Conservation (phyloP, 352 stramenopile species). For the Pythium grandisporangium region DNA sequence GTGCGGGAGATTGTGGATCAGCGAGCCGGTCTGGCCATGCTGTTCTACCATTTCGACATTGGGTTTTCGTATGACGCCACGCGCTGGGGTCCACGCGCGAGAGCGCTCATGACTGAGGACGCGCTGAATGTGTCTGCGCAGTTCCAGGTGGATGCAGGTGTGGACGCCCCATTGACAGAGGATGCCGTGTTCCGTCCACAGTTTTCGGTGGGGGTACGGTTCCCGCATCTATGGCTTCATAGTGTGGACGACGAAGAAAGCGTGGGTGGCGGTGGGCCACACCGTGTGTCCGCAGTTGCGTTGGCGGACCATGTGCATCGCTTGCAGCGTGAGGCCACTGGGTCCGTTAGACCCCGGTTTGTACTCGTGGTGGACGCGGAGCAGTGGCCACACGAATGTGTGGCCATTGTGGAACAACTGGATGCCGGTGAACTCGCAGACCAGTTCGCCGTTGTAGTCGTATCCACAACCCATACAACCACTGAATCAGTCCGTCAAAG, state of each 20-base stretch:
- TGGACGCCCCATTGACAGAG: too few species aligned
- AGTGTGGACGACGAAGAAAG: neutral
- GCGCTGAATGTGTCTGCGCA: constrained; percentile 37
- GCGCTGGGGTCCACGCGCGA: constrained; percentile 28
- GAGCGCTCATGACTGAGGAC: constrained; percentile 51
- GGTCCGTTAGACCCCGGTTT: too few species aligned
- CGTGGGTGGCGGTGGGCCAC: too few species aligned
- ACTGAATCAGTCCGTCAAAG: too few species aligned
- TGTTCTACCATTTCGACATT: constrained; percentile 85
- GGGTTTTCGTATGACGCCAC: constrained; percentile 66
- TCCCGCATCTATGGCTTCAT: constrained; percentile 61
- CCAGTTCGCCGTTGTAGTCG: constrained; percentile 9
- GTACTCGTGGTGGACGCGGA: constrained; percentile 33
- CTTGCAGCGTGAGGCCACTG: constrained; percentile 33
- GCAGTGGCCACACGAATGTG: constrained; percentile 3
- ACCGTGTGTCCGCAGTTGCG: constrained; percentile 45
- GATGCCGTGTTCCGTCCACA: constrained; percentile 27
- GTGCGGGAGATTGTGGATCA: constrained; percentile 50
- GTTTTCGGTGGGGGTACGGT: constrained; percentile 44
- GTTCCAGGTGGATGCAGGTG: constrained; percentile 17
- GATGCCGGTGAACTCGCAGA: too few species aligned
- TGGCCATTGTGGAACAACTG: constrained; percentile 4
- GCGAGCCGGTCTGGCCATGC: constrained; percentile 59
- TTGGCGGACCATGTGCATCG: constrained; percentile 15
- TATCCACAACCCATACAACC: neutral